phyloP scores from a whole-genome alignment of 768 basidiomycete species.

The Boletus coccyginus region DNA sequence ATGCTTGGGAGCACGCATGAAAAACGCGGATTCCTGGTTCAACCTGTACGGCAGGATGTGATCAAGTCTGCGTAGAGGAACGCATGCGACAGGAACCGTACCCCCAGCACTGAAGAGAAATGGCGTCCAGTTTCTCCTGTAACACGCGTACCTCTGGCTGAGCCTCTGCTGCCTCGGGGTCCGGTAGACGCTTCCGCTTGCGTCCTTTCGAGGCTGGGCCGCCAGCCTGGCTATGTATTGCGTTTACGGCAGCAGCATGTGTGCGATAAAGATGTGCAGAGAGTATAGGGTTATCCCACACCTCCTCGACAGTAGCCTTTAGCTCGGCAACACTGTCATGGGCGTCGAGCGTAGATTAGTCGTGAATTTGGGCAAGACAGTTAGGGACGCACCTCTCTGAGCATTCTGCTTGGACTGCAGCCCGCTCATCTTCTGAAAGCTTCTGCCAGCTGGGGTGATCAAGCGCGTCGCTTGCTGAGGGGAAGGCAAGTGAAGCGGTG shows the following conservation, averaged over 20 bases:
- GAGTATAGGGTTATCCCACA: constrained; percentile 54
- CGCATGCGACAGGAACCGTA: constrained; percentile 32
- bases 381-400: constrained; percentile 33
- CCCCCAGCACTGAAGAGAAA: constrained; percentile 62
- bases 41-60: constrained; percentile 37
- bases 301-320: constrained; percentile 38
- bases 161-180: constrained; percentile 27
- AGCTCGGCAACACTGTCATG: constrained; percentile 53
- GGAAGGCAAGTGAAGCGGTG: constrained; percentile 17
- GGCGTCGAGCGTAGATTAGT: background rate
- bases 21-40: constrained; percentile 50
- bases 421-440: constrained; percentile 26
- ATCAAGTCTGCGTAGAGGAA: background rate
- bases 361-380: background rate
- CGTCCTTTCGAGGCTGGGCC: constrained; percentile 23
- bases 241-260: constrained; percentile 47
- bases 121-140: constrained; percentile 48
- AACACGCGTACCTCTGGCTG: constrained; percentile 46
- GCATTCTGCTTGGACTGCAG: constrained; percentile 40
- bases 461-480: constrained; percentile 8
- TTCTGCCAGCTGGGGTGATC: constrained; percentile 21
- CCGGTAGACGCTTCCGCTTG: constrained; percentile 35
- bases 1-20: constrained; percentile 61
- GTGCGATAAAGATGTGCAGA: constrained; percentile 54
- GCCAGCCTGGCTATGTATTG: constrained; percentile 36